Conservation (phyloP, 2,329 filamentous ascomycete genomes). For the Cercospora zeae-maydis region DNA sequence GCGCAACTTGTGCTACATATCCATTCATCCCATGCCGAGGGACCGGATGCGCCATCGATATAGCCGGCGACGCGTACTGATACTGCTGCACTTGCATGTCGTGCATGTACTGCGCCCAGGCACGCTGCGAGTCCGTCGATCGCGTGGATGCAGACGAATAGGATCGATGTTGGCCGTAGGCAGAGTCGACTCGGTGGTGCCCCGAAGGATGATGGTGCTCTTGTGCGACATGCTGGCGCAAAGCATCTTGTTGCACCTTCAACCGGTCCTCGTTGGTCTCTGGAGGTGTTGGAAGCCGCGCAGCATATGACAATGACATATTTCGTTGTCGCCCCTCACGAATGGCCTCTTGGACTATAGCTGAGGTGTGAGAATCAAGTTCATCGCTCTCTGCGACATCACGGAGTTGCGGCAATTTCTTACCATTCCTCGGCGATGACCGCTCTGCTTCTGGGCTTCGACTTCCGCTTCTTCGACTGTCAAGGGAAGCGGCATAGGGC, state of each 20-base stretch:
- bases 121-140: slow-evolving; percentile 21
- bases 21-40: slow-evolving; percentile 17
- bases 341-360: background rate
- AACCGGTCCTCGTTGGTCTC: slow-evolving; percentile 19
- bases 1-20: slow-evolving; percentile 19
- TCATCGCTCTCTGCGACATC: slow-evolving; percentile 17
- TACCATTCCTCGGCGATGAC: slow-evolving; percentile 12
- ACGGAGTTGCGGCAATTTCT: slow-evolving; percentile 12
- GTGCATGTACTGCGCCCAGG: slow-evolving; percentile 28
- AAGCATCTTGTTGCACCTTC: slow-evolving; percentile 26
- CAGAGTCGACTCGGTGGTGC: slow-evolving; percentile 23
- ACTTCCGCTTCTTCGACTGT: slow-evolving; percentile 17
- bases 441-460: slow-evolving; percentile 21
- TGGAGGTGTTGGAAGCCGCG: slow-evolving; percentile 17
- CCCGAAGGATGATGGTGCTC: slow-evolving; percentile 19
- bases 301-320: slow-evolving; percentile 9
- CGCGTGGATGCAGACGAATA: slow-evolving; percentile 27
- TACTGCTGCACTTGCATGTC: slow-evolving; percentile 31
- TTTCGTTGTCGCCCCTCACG: slow-evolving; percentile 21
- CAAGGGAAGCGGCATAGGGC: slow-evolving; percentile 18
- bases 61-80: slow-evolving; percentile 24
- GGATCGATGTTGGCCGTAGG: slow-evolving; percentile 29
- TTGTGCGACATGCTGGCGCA: slow-evolving; percentile 28
- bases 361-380: slow-evolving; percentile 6
- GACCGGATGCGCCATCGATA: slow-evolving; percentile 9